Evolutionary conservation across 2,329 filamentous ascomycete species (phyloP).

Genomic region (Fusarium mundagurra): DNA sequence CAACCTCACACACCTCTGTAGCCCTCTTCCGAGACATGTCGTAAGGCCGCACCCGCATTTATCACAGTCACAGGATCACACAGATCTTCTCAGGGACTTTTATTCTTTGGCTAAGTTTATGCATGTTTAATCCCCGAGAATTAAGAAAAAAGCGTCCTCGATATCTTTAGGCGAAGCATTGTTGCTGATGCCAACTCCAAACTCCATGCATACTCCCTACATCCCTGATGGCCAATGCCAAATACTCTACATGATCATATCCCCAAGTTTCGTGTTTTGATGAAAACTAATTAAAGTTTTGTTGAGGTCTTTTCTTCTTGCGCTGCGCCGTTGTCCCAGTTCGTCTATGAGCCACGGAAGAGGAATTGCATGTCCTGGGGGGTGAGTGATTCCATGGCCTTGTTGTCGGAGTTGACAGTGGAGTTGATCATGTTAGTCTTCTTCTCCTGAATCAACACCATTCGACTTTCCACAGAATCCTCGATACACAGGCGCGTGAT

Average conservation of each 20-base stretch:
- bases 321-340: neutral
- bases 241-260: slow-evolving; percentile 3
- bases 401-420: slow-evolving; percentile 92
- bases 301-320: too few species aligned
- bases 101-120: neutral
- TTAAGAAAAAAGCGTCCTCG: neutral
- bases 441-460: slow-evolving; percentile 97
- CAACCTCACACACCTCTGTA: neutral
- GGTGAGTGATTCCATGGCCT: slow-evolving; percentile 89
- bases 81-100: neutral
- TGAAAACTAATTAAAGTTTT: neutral
- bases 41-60: neutral
- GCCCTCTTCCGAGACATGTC: neutral
- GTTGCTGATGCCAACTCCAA: slow-evolving; percentile 4
- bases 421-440: slow-evolving; percentile 98
- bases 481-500: slow-evolving; percentile 96
- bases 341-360: slow-evolving; percentile 75
- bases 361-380: slow-evolving; percentile 95
- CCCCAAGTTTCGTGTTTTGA: neutral
- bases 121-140: neutral
- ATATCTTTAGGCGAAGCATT: neutral
- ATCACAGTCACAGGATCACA: neutral
- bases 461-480: slow-evolving; percentile 94
- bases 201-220: slow-evolving; percentile 6
- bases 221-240: neutral